These are phyloP conservation scores for Pseudocercospora macadamiae DNA, from an alignment of 2,329 filamentous ascomycete genomes.

Conservation along the genomic window DNA sequence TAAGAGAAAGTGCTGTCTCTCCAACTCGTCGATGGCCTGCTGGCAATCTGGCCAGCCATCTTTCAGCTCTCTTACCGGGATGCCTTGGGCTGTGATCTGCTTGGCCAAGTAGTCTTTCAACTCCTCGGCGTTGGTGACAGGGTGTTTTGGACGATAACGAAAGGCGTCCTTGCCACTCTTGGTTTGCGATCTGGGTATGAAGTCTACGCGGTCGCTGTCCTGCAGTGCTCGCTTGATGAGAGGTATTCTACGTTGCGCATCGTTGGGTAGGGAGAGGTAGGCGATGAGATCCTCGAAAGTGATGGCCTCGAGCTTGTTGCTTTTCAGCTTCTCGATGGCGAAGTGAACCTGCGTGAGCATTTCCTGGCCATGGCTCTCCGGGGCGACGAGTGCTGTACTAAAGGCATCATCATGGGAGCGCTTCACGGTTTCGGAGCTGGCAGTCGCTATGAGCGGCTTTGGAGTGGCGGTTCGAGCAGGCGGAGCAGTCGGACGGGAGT, in stretches of 20 bases:
- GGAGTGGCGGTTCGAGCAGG: constrained; percentile 33
- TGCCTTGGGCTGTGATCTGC: constrained; percentile 77
- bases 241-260: constrained; percentile 43
- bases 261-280: constrained; percentile 71
- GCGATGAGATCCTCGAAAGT: constrained; percentile 75
- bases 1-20: constrained; percentile 76
- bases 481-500: constrained; percentile 30
- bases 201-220: constrained; percentile 65
- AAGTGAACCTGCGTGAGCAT: constrained; percentile 87
- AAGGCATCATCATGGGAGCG: constrained; percentile 33
- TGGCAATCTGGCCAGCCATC: constrained; percentile 92
- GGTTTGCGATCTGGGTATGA: constrained; percentile 46
- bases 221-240: constrained; percentile 70
- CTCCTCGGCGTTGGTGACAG: constrained; percentile 75
- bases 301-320: constrained; percentile 65
- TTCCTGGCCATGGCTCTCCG: constrained; percentile 55
- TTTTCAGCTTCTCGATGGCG: constrained; percentile 79
- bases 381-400: constrained; percentile 44
- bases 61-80: constrained; percentile 87
- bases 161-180: constrained; percentile 66
- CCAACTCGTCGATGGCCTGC: constrained; percentile 74
- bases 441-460: constrained; percentile 23
- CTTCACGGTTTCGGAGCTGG: constrained; percentile 72
- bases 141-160: constrained; percentile 79
- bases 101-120: constrained; percentile 80